Base-by-base conservation (phyloP, 768 basidiomycete species). In the Mycena chlorophos region DNA sequence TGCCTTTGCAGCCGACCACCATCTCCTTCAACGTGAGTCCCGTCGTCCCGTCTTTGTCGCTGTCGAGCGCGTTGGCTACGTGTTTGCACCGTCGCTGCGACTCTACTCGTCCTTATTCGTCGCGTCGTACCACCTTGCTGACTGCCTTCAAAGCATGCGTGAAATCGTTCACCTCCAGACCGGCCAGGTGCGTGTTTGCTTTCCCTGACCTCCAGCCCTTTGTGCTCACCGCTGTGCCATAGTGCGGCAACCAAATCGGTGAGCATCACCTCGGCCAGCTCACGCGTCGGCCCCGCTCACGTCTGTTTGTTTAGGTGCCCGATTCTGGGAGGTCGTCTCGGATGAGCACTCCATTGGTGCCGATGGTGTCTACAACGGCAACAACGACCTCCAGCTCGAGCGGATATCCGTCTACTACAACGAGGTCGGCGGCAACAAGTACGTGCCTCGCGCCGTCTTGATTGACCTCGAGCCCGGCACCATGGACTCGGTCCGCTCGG, bases 211-310 rank as follows among this genome's bases (percentile, higher is more conserved):
- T 19, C 39, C 42, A 60, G 63, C 60, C 66, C 70, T 63, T 65
- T 71, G 58, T 63, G 60, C 46, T 64, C 52, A 57, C 64, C 56
- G 62, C 60, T 66, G 68, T 62, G 58, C 65, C 66, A 53, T 65
- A 83, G 92, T 98, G 96, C 73, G 96, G 96, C 83, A 98, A 98
- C 91, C 95, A 98, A 81, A 96, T 97, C 72, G 95, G 95, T 94
- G 25, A 22, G 39, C 39, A 34, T 34, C 31, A 34, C 39, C 13
- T 6, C 12, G 12, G 45, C 27, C 45, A 4, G 23, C 45, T 10
- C 12, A 27, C 45, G 20, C 45, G 45, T 27, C 45, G 5, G 8
- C 31, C 31, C 28, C 55, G 26, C 62, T 48, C 34, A 14, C 28
- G n/a, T n/a, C 53, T 50, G 38, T 31, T 49, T 25, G 46, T 48